Percentiles rank a stretch among this genome's conserved stretches.
Evolutionary conservation across 768 basidiomycete species (phyloP).

Genomic region (Lactarius indigo): DNA sequence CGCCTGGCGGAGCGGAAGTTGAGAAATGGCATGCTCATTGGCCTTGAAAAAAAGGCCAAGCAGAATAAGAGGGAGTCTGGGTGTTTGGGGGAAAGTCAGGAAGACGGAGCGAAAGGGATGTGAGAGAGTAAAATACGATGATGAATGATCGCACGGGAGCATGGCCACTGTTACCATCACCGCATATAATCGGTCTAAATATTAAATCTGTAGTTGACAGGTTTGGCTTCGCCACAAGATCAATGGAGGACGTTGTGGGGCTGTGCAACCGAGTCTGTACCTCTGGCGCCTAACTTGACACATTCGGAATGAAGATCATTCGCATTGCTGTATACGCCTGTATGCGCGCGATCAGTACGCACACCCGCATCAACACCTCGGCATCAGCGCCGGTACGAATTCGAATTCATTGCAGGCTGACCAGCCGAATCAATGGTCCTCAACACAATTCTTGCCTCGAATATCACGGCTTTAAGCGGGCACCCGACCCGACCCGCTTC

Average conservation of each 20-base stretch:
- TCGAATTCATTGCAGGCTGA: too few relatives aligned
- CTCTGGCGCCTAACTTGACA: not conserved
- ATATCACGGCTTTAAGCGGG: too few relatives aligned
- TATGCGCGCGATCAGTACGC: too few relatives aligned
- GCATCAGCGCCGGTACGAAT: too few relatives aligned
- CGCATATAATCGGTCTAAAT: not conserved
- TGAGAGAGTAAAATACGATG: slow-evolving; percentile 10
- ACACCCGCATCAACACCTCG: too few relatives aligned
- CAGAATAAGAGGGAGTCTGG: not conserved
- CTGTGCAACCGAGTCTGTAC: not conserved
- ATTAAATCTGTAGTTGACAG: not conserved
- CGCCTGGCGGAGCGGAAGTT: slow-evolving; percentile 23
- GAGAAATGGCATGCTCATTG: slow-evolving; percentile 17
- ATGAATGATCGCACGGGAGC: slow-evolving; percentile 3
- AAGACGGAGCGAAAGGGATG: not conserved
- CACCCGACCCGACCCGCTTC: too few relatives aligned
- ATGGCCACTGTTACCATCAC: slow-evolving; percentile 14
- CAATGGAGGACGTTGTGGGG: not conserved
- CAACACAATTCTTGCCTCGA: too few relatives aligned
- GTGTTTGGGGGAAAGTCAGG: not conserved
- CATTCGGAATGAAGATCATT: not conserved
- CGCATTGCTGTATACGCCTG: too few relatives aligned
- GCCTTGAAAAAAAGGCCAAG: slow-evolving; percentile 4
- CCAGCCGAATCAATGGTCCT: too few relatives aligned
- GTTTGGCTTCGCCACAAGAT: not conserved